A percentile compares a stretch with the other conserved stretches of the same genome.
Evolutionary conservation across 164 flowering plant species (phyloP).

Genomic region (Malania oleifera): DNA sequence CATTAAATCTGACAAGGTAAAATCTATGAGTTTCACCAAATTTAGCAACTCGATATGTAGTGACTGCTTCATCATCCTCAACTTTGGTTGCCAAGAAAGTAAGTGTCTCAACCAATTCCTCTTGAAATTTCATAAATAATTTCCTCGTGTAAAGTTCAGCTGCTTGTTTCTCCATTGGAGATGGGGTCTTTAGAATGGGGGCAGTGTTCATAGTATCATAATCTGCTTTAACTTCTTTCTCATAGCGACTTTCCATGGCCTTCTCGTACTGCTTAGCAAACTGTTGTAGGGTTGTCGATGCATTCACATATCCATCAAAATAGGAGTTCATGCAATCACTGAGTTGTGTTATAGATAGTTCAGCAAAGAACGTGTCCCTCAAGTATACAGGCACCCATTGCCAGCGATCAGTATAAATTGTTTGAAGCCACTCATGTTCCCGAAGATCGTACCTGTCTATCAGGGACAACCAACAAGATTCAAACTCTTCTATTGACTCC

Average conservation of each 20-base stretch:
- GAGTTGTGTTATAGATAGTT: constrained; percentile 26
- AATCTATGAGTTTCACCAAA: constrained; percentile 33
- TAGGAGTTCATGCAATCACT: constrained; percentile 34
- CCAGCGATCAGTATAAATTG: constrained; percentile 26
- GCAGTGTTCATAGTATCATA: constrained; percentile 30
- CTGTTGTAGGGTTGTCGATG: constrained; percentile 28
- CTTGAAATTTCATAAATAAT: constrained; percentile 42
- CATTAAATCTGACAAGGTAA: constrained; percentile 24
- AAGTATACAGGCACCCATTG: constrained; percentile 44
- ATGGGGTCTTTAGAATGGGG: constrained; percentile 38
- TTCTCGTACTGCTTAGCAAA: constrained; percentile 35
- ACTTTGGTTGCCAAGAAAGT: constrained; percentile 30
- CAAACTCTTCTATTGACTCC: constrained; percentile 39
- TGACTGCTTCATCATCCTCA: constrained; percentile 20
- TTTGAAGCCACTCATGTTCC: constrained; percentile 42
- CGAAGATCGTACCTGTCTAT: constrained; percentile 26
- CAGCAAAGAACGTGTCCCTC: constrained; percentile 43
- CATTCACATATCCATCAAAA: constrained; percentile 40
- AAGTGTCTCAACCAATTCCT: constrained; percentile 38
- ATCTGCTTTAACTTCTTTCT: constrained; percentile 48
- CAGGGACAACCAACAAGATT: constrained; percentile 34
- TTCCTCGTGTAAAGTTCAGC: constrained; percentile 39
- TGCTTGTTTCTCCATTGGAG: constrained; percentile 46
- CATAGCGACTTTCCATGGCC: constrained; percentile 30
- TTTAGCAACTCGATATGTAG: constrained; percentile 32